These are phyloP conservation scores for Fusarium buxicola DNA, from an alignment of 2,329 filamentous ascomycete species.

Conservation along the genomic window DNA sequence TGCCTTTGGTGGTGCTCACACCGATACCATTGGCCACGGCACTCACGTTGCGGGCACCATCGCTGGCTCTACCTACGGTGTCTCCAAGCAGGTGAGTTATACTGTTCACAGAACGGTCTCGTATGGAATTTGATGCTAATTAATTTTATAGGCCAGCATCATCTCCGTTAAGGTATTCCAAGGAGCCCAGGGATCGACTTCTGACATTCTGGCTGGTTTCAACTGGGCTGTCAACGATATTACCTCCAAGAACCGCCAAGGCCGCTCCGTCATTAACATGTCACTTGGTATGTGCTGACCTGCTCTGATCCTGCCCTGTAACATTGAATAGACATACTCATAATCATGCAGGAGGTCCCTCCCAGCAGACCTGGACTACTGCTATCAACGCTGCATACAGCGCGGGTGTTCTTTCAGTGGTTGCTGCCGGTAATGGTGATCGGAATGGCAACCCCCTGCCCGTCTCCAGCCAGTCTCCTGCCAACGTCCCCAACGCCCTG, in stretches of 20 bases:
- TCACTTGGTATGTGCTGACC: conserved; percentile 50
- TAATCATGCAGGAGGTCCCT: conserved; percentile 44
- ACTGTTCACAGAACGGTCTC: too few species aligned
- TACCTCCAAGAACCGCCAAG: conserved; percentile 49
- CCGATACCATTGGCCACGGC: conserved; percentile 55
- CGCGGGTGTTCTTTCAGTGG: conserved; percentile 56
- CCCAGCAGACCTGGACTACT: conserved; percentile 51
- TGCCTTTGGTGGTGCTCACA: conserved; percentile 49
- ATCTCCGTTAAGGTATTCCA: conserved; percentile 51
- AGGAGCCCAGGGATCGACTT: conserved; percentile 34
- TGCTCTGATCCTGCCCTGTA: too few species aligned
- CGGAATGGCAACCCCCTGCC: conserved; percentile 44
- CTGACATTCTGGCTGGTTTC: conserved; percentile 54
- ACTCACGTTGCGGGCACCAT: conserved; percentile 58
- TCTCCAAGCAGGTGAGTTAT: conserved; percentile 53
- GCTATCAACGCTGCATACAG: conserved; percentile 56
- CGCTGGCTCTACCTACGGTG: conserved; percentile 55
- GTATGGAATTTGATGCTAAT: background rate
- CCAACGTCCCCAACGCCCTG: conserved; percentile 58
- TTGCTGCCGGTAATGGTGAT: conserved; percentile 60
- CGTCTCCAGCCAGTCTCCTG: conserved; percentile 58
- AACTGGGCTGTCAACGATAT: conserved; percentile 56
- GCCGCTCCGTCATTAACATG: conserved; percentile 53
- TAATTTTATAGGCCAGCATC: conserved; percentile 35
- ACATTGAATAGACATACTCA: background rate